Evolutionary conservation across 1,139 yeast genomes (phyloP), one percentile per base, ranked within the genome.

Genomic region (Yamadazyma spencermartinsiae): DNA sequence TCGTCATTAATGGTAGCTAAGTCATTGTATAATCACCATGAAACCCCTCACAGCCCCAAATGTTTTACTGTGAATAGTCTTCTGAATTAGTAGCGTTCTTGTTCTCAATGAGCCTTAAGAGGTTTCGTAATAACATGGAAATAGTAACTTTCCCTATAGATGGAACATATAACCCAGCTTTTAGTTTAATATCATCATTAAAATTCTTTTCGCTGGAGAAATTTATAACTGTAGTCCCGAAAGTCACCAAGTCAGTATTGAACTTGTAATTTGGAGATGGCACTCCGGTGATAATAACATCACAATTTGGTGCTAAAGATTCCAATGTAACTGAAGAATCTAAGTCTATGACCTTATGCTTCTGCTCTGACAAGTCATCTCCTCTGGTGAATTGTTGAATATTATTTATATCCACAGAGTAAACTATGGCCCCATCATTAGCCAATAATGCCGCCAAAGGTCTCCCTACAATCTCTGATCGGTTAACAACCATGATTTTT

Each of bases 391-490:
- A 92, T 58, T 82, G 82, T 61, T 92, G 98, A 44, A 88, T 81
- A 46, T 89, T 87, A 52, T 86, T 82, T 36, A 92, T 68, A 57
- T 92, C 98, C 4, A 82, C 90, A 1, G 98, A 89, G 60, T 86
- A 92, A 1, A 92, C 98, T 1, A 84, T 85, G 18, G 98, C 98
- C 45, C 98, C 98, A 56, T 92, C 98, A 54, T 92, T 92, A 18
- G 98, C 98, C 49, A 94, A 68, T 31, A 92, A 66, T 0, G 98
- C 98, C 23, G 98, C 98, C 46, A 92, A 70, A 1, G 98, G 98
- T 50, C 98, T 80, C 5, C 98, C 98, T 15, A 92, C 98, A 52
- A 92, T 90, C 62, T 92, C 98, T 9, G 95, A 85, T 53, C 98
- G 76, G 65, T 92, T 92, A 36, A 92, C 92, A 36, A 92, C 82